Evolutionary conservation across 176 grass and related monocot species (phyloP).

Genomic region (Triticum monococcum): DNA sequence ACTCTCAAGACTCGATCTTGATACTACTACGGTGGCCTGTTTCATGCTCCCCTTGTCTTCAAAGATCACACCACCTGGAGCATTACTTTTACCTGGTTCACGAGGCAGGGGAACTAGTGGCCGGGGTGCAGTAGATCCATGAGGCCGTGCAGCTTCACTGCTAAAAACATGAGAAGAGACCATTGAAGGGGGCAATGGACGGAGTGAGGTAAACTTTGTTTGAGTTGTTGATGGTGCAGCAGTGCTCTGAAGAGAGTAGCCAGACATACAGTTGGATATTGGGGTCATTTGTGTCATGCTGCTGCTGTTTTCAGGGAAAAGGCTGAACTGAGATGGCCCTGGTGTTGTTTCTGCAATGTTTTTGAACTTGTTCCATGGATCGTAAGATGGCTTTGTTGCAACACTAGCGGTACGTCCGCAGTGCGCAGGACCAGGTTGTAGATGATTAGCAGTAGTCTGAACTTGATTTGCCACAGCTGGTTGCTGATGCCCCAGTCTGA

Average conservation of each 20-base stretch:
- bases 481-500: slow-evolving; percentile 4
- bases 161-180: slow-evolving; percentile 38
- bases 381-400: slow-evolving; percentile 38
- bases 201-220: slow-evolving; percentile 53
- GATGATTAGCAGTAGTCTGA: slow-evolving; percentile 27
- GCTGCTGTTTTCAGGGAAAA: slow-evolving; percentile 24
- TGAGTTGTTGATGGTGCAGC: slow-evolving; percentile 3
- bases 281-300: slow-evolving; percentile 22
- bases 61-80: not conserved
- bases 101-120: slow-evolving; percentile 19
- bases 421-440: slow-evolving; percentile 5
- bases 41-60: slow-evolving; percentile 35
- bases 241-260: slow-evolving; percentile 22
- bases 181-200: slow-evolving; percentile 51
- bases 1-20: slow-evolving; percentile 25
- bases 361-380: slow-evolving; percentile 24
- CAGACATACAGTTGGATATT: slow-evolving; percentile 20
- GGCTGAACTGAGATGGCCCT: slow-evolving; percentile 28
- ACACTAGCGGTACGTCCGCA: slow-evolving; percentile 15
- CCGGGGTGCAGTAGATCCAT: slow-evolving; percentile 23
- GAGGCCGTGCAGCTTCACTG: slow-evolving; percentile 21
- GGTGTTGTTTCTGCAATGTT: slow-evolving; percentile 39
- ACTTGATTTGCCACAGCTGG: slow-evolving; percentile 25
- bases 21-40: slow-evolving; percentile 1
- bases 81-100: slow-evolving; percentile 16